Percentiles rank a stretch among this genome's conserved stretches.
Conservation (phyloP, 169 alveolate genomes). For the Theileria sp. region DNA sequence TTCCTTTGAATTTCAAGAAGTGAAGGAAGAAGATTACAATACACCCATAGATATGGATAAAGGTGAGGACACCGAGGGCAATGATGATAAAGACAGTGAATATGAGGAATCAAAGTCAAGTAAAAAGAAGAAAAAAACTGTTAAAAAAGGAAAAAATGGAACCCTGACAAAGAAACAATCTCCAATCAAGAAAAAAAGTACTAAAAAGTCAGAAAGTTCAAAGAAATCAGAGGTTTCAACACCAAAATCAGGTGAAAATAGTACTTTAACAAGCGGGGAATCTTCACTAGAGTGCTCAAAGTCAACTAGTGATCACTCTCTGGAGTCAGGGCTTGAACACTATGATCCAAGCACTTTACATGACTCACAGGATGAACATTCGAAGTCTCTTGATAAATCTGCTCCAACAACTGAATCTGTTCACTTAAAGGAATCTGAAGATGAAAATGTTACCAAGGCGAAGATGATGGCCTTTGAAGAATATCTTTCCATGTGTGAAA, state of each 20-base stretch:
- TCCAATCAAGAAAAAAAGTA: too few relatives aligned
- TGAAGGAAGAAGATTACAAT: constrained; percentile 5
- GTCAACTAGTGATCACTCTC: background rate
- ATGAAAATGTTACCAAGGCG: background rate
- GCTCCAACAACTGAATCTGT: background rate
- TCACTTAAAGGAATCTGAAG: background rate
- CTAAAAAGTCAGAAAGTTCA: background rate
- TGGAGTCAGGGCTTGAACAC: background rate
- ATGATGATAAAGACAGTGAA: background rate
- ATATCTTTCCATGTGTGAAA: constrained; percentile 56
- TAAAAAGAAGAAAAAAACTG: background rate
- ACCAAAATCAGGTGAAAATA: background rate
- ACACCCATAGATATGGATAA: background rate
- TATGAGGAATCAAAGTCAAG: background rate
- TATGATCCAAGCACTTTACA: background rate
- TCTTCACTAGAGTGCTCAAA: background rate
- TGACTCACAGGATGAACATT: background rate
- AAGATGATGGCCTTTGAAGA: constrained; percentile 52
- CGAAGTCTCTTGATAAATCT: background rate
- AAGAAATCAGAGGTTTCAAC: background rate
- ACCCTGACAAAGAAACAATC: background rate
- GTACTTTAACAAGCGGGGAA: background rate
- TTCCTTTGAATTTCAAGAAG: background rate
- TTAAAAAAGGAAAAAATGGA: background rate
- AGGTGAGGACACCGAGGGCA: background rate